A percentile compares a stretch with the other conserved stretches of the same genome.
These are phyloP conservation scores for Jaltomata sinuosa DNA, from an alignment of 257 asterid species.

Conservation along the genomic window DNA sequence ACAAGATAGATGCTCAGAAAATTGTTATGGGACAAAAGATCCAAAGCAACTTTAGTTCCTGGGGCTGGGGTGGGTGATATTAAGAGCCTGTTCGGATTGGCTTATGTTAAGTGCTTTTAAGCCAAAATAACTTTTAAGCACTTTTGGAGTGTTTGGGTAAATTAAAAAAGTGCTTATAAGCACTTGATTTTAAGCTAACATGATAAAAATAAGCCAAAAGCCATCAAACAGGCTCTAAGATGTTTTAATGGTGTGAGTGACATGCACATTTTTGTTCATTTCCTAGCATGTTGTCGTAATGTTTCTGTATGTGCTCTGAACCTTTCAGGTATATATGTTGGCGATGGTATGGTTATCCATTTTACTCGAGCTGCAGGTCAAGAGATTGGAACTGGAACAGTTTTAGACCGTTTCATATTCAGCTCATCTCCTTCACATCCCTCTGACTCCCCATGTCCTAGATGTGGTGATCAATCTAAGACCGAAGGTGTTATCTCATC, in stretches of 20 bases:
- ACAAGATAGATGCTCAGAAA: background rate
- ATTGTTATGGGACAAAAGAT: background rate
- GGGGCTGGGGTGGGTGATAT: background rate
- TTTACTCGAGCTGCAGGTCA: slow-evolving; percentile 84
- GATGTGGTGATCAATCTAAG: slow-evolving; percentile 61
- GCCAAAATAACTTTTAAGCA: too few relatives aligned
- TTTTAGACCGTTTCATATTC: slow-evolving; percentile 44
- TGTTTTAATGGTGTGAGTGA: background rate
- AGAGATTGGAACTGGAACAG: slow-evolving; percentile 82
- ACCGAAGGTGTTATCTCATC: slow-evolving; percentile 68
- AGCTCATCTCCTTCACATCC: slow-evolving; percentile 61
- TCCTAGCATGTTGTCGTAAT: background rate
- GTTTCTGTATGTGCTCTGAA: background rate
- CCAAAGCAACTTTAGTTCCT: background rate
- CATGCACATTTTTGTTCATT: background rate
- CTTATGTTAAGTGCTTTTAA: too few relatives aligned
- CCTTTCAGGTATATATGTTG: slow-evolving; percentile 65
- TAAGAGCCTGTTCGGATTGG: too few relatives aligned
- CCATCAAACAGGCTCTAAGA: too few relatives aligned
- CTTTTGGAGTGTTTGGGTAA: too few relatives aligned
- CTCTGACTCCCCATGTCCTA: slow-evolving; percentile 53
- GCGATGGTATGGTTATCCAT: slow-evolving; percentile 70
- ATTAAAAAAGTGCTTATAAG: too few relatives aligned
- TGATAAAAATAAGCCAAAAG: too few relatives aligned
- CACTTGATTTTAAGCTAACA: too few relatives aligned